phyloP scores from a whole-genome alignment of 1,284 basidiomycete genomes.

The Rugosomyces carneus region DNA sequence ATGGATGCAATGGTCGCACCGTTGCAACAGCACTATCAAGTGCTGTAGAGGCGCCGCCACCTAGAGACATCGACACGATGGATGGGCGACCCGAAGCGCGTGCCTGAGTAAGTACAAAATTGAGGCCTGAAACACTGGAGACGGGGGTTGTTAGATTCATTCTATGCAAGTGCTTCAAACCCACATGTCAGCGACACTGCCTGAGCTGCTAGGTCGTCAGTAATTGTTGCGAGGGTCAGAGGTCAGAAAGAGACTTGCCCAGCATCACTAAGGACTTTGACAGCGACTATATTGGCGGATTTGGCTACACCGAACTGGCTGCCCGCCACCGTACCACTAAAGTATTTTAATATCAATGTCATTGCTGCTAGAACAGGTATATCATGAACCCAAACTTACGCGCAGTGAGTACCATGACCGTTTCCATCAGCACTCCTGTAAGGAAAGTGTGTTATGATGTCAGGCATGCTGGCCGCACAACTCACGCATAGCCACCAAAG shows the following conservation, averaged over 20 bases:
- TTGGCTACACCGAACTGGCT: conserved; percentile 18
- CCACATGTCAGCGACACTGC: conserved; percentile 15
- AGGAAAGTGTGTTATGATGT: not conserved
- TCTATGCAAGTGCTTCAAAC: not conserved
- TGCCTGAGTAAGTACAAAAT: conserved; percentile 11
- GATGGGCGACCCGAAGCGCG: conserved; percentile 11
- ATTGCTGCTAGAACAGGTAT: conserved; percentile 46
- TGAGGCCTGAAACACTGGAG: conserved; percentile 14
- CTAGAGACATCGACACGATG: conserved; percentile 13
- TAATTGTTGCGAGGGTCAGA: too few species aligned
- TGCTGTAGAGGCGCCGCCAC: conserved; percentile 5
- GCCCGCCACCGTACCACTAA: conserved; percentile 31
- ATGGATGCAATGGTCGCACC: conserved; percentile 11
- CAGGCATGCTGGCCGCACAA: not conserved
- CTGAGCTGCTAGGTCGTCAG: conserved; percentile 10
- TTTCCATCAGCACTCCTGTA: conserved; percentile 53
- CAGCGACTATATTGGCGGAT: conserved; percentile 17
- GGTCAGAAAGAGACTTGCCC: conserved; percentile 9
- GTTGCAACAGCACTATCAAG: conserved; percentile 17
- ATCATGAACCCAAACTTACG: not conserved
- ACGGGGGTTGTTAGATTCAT: not conserved
- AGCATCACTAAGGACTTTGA: conserved; percentile 18
- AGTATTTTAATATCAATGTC: conserved; percentile 24
- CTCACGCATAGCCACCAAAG: conserved; percentile 23
- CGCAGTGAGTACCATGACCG: conserved; percentile 27